Evolutionary conservation across 768 basidiomycete species (phyloP), one percentile per base, ranked within the genome.

Genomic region (Cubamyces sp.): DNA sequence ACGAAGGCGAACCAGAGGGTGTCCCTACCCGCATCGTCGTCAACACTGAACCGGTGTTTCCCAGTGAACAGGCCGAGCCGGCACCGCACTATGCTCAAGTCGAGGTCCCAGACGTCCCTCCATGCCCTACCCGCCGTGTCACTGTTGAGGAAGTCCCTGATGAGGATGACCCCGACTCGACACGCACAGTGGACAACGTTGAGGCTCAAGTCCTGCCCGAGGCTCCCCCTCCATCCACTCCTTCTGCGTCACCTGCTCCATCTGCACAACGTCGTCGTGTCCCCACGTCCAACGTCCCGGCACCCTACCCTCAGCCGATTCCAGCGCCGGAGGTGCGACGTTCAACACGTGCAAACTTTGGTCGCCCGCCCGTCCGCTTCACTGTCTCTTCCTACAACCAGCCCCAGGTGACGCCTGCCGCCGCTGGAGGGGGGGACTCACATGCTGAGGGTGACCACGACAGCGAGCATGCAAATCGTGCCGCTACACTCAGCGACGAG

Each of bases 1-100:
- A 64, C 15, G 52, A 69, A 56, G 62, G 62, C 19, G n/a, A 56
- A 18, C 39, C 39, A 19, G 34, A 21, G n/a, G 52, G 52, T 11
- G 30, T 19, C 5, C 18, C 46, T 11, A 34, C 28, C 5, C 43
- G 55, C 28, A 28, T 56, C 9, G 34, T 23, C n/a, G 28, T 56
- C 14, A 16, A 47, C 43, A 19, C 21, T 25, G 55, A 56, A 18
- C 43, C 42, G 12, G 26, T 54, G 21, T 21, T n/a, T 11, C 52
- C 52, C 16, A 23, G 18, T 26, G 25, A 19, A 14, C 43, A 21
- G 19, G 12, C 42, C 46, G 16, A 14, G 28, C 43, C 15, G 12
- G 9, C 55, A 3, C 28, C 25, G 12, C 26, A 34, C 55, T 7
- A 8, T 12, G n/a, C 19, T 37, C 30, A 30, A 12, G 37, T 34